Conservation (phyloP, 129 eudicot species). For the Apium graveolens region DNA sequence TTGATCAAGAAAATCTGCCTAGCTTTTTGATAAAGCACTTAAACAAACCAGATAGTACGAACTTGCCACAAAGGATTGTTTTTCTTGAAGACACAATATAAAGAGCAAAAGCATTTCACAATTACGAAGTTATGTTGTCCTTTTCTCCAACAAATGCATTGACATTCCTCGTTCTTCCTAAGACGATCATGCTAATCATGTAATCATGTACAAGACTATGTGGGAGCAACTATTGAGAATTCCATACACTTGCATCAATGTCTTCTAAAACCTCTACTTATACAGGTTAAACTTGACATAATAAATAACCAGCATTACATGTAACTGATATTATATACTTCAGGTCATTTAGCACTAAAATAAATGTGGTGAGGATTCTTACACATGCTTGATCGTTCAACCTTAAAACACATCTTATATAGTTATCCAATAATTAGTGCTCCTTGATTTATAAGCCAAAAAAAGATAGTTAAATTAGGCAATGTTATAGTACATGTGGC, state of each 20-base stretch:
- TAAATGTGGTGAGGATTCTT: neutral
- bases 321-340: neutral
- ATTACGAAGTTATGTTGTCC: neutral
- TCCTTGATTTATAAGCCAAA: neutral
- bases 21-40: neutral
- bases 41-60: neutral
- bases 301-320: neutral
- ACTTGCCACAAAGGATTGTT: neutral
- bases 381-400: neutral
- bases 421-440: neutral
- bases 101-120: neutral
- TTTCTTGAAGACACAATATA: neutral
- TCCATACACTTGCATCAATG: neutral
- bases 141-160: neutral
- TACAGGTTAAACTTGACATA: neutral
- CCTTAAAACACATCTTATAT: neutral
- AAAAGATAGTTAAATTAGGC: neutral
- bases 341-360: neutral
- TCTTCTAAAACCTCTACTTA: neutral
- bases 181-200: neutral
- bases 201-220: neutral
- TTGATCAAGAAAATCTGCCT: too few relatives aligned
- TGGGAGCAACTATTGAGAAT: neutral
- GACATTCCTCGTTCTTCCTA: neutral
- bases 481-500: neutral